Evolutionary conservation across 441 rosid genomes (phyloP), one percentile per base, ranked within the genome.

Genomic region (Monsonia emarginata): DNA sequence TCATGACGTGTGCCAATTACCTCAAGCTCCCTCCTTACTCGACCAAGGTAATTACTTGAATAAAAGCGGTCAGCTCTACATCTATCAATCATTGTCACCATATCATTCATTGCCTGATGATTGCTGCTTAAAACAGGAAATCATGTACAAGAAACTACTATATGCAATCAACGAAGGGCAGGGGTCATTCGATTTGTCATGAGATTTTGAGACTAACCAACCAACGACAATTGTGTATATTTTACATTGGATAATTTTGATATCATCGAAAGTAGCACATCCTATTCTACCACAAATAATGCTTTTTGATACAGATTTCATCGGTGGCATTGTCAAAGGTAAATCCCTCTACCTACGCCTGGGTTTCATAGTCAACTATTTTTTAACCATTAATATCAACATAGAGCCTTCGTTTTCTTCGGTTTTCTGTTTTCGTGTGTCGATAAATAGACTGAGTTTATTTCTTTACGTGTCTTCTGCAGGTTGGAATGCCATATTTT

Each of bases 1-100:
- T 95, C 60, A 95, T 95, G 99, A 95, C 99, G 36, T 92, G 99
- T 78, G 99, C 98, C 65, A 95, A 95, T 84, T 95, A 95, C 85
- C 82, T 95, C 60, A 95, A 95, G 80, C 98, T 95, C 72, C 99
- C 99, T 65, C 94, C 99, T 25, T 95, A 92, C 75, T 92, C 99
- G 1, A 86, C 90, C 34, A 90, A 90, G 95, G 96, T 88, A 4
- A 25, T 56, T n/a, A 14, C 25, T 24, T 16, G 38, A 26, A 24
- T 16, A 26, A 61, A 18, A 73, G 11, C 9, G 22, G 34, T 11
- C 19, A 28, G 0, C 14, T 52, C 40, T 42, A 13, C 26, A 0
- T 16, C 31, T 14, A n/a, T 11, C 4, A 30, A 24, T 18, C 24
- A 13, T 54, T 19, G 34, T 27, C 3, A 26, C 42, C 54, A 56